Base-by-base conservation (phyloP, 371 early-diverging fungal genomes). In the Zancudomyces culisetae region DNA sequence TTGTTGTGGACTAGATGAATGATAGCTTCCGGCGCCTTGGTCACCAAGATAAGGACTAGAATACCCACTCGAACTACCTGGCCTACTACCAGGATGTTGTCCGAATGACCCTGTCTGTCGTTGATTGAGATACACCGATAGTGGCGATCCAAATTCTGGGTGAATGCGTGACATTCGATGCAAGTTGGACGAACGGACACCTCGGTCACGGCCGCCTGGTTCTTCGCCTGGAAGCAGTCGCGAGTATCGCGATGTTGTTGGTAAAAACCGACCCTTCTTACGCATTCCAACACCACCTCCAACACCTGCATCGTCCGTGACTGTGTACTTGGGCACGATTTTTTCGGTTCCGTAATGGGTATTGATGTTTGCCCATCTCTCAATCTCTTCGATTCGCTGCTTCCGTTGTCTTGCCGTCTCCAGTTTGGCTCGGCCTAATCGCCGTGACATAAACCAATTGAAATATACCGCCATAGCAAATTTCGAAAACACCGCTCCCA, bases 401-500 rank as follows among this genome's bases (percentile, higher is more conserved):
- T 66, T 62, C 43, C 77, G 63, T 47, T 73, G 75, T 48, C 73
- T 75, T 3, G 62, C 64, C 23, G 84, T 75, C 58, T 83, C 80
- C 57, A 76, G 71, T 46, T 76, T 74, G 39, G 84, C 76, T 28
- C 70, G 78, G 28, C 82, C 89, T 53, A 85, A 62, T 27, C 79
- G 69, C 69, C 78, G 78, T 2, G 78, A 75, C 42, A 85, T 63
- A 39, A 79, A 74, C 87, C 87, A 88, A 12, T 80, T 81, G 72
- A 88, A 88, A 30, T 82, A 70, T 21, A 87, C 58, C 0, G 90
- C 87, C 70, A 89, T 65, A 40, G 83, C 64, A 65, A 89, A 89
- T 56, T 82, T 84, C 59, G 77, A 76, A 59, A 85, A 49, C 20
- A 88, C 85, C 0, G 82, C 80, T 29, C 82, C 78, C 21, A 87